Evolutionary conservation across 2,329 filamentous ascomycete genomes (phyloP).

Genomic region (Fusarium acutatum): DNA sequence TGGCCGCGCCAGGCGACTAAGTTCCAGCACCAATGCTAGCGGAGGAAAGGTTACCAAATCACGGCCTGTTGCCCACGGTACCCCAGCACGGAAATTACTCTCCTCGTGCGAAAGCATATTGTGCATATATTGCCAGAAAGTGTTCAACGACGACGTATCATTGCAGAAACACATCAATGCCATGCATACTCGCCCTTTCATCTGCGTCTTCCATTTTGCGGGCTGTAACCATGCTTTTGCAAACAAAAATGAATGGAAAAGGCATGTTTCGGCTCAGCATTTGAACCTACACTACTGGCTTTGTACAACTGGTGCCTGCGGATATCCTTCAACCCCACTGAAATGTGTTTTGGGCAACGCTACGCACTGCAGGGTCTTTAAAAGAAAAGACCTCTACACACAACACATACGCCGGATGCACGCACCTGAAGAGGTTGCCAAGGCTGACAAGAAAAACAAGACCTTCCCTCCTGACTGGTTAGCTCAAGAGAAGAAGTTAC

Average conservation of each 20-base stretch:
- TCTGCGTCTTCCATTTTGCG: constrained; percentile 81
- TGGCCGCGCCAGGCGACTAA: constrained; percentile 14
- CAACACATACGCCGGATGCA: constrained; percentile 93
- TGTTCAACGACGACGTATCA: constrained; percentile 55
- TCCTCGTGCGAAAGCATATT: background rate
- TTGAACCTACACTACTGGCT: constrained; percentile 77
- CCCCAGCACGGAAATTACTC: constrained; percentile 6
- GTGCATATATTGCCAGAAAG: constrained; percentile 30
- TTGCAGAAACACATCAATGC: constrained; percentile 61
- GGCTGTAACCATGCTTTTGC: constrained; percentile 78
- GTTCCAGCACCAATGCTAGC: background rate
- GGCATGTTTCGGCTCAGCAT: constrained; percentile 84
- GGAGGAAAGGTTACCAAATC: constrained; percentile 18
- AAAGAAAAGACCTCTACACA: constrained; percentile 90
- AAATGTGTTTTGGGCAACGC: constrained; percentile 38
- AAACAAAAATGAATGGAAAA: constrained; percentile 95
- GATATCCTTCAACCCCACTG: constrained; percentile 42
- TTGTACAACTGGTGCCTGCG: constrained; percentile 72
- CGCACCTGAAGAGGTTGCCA: constrained; percentile 50
- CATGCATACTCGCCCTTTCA: constrained; percentile 69
- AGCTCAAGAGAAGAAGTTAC: constrained; percentile 63
- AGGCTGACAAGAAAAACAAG: constrained; percentile 50
- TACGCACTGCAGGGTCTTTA: constrained; percentile 74
- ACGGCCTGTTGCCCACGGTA: background rate
- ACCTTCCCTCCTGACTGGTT: constrained; percentile 55